Evolutionary conservation across 2,329 filamentous ascomycete genomes (phyloP).

Genomic region (Exophiala calicioides): DNA sequence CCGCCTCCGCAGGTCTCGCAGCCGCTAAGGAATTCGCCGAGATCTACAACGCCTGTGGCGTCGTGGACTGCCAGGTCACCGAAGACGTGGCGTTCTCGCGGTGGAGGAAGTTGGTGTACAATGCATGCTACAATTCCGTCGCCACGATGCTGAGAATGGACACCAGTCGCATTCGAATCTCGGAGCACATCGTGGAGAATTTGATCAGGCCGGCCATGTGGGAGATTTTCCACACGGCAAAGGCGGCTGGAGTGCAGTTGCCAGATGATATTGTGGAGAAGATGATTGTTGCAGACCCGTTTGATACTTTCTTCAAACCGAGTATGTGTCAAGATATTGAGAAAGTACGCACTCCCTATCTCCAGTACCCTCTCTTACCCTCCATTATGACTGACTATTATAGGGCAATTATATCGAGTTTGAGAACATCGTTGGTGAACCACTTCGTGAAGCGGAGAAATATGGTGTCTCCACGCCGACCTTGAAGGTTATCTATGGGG

Average conservation of each 20-base stretch:
- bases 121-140: constrained; percentile 55
- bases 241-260: constrained; percentile 46
- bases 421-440: constrained; percentile 59
- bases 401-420: constrained; percentile 57
- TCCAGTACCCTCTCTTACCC: too few relatives aligned
- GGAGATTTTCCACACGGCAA: constrained; percentile 44
- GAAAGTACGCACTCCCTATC: constrained; percentile 47
- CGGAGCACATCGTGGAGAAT: constrained; percentile 46
- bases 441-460: constrained; percentile 52
- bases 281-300: constrained; percentile 52
- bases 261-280: constrained; percentile 46
- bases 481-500: constrained; percentile 31
- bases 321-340: constrained; percentile 57
- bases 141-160: constrained; percentile 54
- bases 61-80: constrained; percentile 44
- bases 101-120: constrained; percentile 48
- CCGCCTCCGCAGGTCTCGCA: constrained; percentile 18
- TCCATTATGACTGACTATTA: too few relatives aligned
- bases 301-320: constrained; percentile 49
- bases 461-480: constrained; percentile 44
- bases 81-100: constrained; percentile 32
- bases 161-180: constrained; percentile 51
- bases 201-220: constrained; percentile 55
- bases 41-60: constrained; percentile 50
- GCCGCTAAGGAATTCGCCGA: constrained; percentile 48